Percentiles rank a stretch among this genome's conserved stretches.
Evolutionary conservation across 306 rosid species (phyloP).

Genomic region (Vigna hirtella): DNA sequence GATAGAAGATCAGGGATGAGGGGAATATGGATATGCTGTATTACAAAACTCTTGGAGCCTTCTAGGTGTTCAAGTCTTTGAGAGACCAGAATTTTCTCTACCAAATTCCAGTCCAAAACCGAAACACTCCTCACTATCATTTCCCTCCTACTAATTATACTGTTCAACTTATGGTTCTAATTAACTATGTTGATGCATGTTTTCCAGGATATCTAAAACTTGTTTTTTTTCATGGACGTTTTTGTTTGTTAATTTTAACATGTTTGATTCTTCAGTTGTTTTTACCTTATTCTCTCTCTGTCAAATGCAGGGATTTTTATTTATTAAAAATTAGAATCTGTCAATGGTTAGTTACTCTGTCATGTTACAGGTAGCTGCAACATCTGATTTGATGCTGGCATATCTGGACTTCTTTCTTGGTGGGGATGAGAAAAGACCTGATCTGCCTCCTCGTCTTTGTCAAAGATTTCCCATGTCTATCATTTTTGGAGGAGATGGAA

Average conservation of each 20-base stretch:
- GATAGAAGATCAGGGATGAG: background rate
- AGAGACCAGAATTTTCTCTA: background rate
- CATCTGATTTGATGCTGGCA: constrained; percentile 90
- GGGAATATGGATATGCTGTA: background rate
- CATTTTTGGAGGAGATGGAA: constrained; percentile 95
- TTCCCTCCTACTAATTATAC: background rate
- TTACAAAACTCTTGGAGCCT: background rate
- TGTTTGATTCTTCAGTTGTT: constrained; percentile 6
- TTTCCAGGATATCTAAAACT: background rate
- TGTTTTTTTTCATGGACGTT: background rate
- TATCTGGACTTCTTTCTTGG: constrained; percentile 94
- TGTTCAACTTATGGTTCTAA: background rate
- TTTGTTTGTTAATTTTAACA: background rate
- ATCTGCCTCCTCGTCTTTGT: constrained; percentile 80
- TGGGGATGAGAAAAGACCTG: constrained; percentile 93
- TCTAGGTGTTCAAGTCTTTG: background rate
- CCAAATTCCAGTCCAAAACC: background rate
- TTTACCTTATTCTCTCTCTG: background rate
- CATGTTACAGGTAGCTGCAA: constrained; percentile 79
- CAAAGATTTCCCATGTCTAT: constrained; percentile 88
- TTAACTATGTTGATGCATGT: constrained; percentile 3
- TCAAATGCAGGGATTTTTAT: constrained; percentile 2
- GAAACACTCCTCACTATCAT: background rate
- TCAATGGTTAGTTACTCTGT: constrained; percentile 20
- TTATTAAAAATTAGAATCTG: constrained; percentile 35